These are phyloP conservation scores for Myriosclerotinia scirpicola DNA, from an alignment of 2,329 filamentous ascomycete genomes.

Conservation along the genomic window DNA sequence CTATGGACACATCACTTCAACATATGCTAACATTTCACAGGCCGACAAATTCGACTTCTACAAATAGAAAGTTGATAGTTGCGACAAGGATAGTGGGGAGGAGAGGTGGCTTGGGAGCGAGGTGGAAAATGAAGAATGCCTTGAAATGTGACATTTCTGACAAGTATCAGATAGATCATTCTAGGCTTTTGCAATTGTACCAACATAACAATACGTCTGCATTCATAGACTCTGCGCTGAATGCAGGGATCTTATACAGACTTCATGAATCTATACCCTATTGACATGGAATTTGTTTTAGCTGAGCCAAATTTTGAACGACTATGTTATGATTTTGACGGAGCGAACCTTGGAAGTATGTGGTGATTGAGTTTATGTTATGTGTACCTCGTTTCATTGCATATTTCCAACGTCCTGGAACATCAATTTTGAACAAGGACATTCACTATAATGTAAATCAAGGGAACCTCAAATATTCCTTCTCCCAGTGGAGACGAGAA, in stretches of 20 bases:
- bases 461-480: not conserved
- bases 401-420: not conserved
- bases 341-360: not conserved
- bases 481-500: not conserved
- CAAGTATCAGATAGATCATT: constrained; percentile 12
- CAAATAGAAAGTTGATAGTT: constrained; percentile 54
- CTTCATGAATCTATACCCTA: constrained; percentile 18
- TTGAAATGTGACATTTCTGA: constrained; percentile 13
- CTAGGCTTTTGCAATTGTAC: constrained; percentile 18
- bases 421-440: not conserved
- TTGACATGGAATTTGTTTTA: not conserved
- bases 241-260: constrained; percentile 14
- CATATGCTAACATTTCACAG: constrained; percentile 41
- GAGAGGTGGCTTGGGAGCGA: not conserved
- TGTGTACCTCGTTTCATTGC: not conserved
- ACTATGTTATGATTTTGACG: not conserved
- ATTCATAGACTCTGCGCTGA: constrained; percentile 18
- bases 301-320: not conserved
- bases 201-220: constrained; percentile 20
- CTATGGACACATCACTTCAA: not conserved
- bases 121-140: constrained; percentile 6
- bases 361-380: not conserved
- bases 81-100: not conserved
- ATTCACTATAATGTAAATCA: not conserved
- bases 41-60: constrained; percentile 89